Evolutionary conservation across 176 grass and related monocot genomes (phyloP).

Genomic region (Triticum aestivum): IWGSC_CS_RefSeq_v2.1 NC_057810.1:231967643-231968142

Average conservation of each 20-base stretch:
- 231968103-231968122: conserved; percentile 1
- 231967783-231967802: conserved; percentile 36
- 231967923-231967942: conserved; percentile 49
- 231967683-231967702: background rate
- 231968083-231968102: background rate
- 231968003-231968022: conserved; percentile 53
- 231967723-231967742: conserved; percentile 33
- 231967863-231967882: conserved; percentile 50
- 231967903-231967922: conserved; percentile 69
- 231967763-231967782: conserved; percentile 52
- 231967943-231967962: conserved; percentile 62
- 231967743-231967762: conserved; percentile 46
- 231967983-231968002: conserved; percentile 72
- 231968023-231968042: conserved; percentile 15
- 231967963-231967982: conserved; percentile 46
- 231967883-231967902: conserved; percentile 45
- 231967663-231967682: conserved; percentile 3
- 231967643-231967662: background rate
- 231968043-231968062: background rate
- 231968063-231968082: background rate
- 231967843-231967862: conserved; percentile 39
- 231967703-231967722: conserved; percentile 44
- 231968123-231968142: background rate
- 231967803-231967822: conserved; percentile 41
- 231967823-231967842: conserved; percentile 52